Evolutionary conservation across 2,329 filamentous ascomycete species (phyloP), one percentile per base, ranked within the genome.

Genomic region (Chalaropsis ovoidea): DNA sequence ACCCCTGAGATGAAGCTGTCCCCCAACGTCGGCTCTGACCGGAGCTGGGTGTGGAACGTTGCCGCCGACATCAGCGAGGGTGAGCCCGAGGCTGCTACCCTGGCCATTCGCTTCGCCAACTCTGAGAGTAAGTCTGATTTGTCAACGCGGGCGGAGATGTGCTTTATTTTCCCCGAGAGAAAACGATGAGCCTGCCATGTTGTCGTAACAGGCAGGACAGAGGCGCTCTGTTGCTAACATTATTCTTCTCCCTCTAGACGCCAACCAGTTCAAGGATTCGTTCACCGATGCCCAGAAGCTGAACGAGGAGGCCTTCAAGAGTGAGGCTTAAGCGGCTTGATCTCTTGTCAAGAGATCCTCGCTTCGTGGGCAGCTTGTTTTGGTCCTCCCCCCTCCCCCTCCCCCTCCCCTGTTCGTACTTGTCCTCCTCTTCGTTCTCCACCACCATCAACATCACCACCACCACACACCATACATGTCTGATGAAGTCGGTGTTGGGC

Each of bases 31-130:
- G 94, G 94, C 73, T 95, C 90, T 73, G 94, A 99, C 81, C 89
- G 94, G 77, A 95, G 89, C 80, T 99, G 94, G 94, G 94, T 99
- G 71, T 99, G 94, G 94, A 97, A 96, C 74, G 93, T 92, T 68
- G 88, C 92, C 67, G 94, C 94, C 70, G 94, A 99, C 82, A 93
- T 97, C 72, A 96, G 90, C 74, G 94, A 99, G 82, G 94, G 94
- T 69, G 93, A 96, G 81, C 89, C 94, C 69, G 94, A 99, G 82
- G 90, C 92, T 65, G 87, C 91, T 74, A 99, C 94, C 65, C 83
- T 99, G 73, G 94, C 94, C 70, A 97, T 99, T 73, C 91, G 94
- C 71, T 96, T 99, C 74, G 93, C 88, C 79, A 99, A 97, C 82
- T 87, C 89, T 71, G 94, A 99, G 76, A 97, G 91, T 96, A 82